Base-by-base conservation (phyloP, 495 filamentous ascomycete genomes). In the Aspergillus taichungensis region DNA sequence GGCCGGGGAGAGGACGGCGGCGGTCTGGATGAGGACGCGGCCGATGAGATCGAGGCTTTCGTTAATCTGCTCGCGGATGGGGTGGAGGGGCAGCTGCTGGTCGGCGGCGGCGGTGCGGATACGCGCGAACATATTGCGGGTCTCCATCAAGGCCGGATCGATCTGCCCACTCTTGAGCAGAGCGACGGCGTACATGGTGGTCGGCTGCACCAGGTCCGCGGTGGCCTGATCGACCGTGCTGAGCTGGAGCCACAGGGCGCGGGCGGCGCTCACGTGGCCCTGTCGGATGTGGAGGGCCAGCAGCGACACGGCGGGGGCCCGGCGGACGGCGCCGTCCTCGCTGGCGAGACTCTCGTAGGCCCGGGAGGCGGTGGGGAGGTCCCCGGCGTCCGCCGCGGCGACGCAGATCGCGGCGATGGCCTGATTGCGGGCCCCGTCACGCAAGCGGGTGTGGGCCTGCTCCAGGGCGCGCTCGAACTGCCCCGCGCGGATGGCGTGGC, bases 171-270 rank as follows among this genome's bases (percentile, higher is more conserved):
- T 84, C 50, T 82, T 84, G 57, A 95, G 78, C 59, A 94, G 72
- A 43, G 85, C 85, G 31, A 92, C 75, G 41, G 83, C 77, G 62
- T 88, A 94, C 85, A 92, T 89, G 37, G 84, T 75, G 8, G 87
- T 83, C 28, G 87, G 83, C 67, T 94, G 88, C 42, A 95, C 78
- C 68, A 94, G 85, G 29, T 81, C 69, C 49, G 76, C 55, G 32
- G 78, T 73, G 34, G 78, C 74, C 45, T 72, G 64, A 62, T 77
- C 75, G 30, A 79, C 73, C 18, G 65, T 73, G 48, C 67, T 80
- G 30, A 96, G 65, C 47, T 84, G 69, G 37, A 76, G 71, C 86
- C 88, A 95, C 63, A 87, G 85, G 43, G 78, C 65, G 45, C 83
- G 72, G 47, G 89, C 89, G 42, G 75, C 76, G 14, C 80, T 73